Percentiles rank a stretch among this genome's conserved stretches.
These are phyloP conservation scores for Colletotrichum scovillei DNA, from an alignment of 2,329 filamentous ascomycete genomes.

Conservation along the genomic window DNA sequence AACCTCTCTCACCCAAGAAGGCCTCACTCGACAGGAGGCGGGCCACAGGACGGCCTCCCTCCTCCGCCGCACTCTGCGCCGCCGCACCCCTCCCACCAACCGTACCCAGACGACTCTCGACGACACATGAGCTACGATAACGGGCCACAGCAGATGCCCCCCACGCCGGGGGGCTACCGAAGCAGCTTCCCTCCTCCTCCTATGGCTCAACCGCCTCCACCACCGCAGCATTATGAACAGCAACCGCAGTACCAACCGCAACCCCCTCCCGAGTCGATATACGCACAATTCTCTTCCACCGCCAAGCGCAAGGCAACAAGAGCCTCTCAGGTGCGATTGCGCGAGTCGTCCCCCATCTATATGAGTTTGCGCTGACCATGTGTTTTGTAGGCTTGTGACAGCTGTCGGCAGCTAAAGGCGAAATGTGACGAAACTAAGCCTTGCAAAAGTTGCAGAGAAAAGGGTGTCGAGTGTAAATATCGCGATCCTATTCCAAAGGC, in stretches of 20 bases:
- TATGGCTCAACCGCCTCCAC: slow-evolving; percentile 47
- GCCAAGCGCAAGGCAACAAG: slow-evolving; percentile 73
- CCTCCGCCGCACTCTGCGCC: slow-evolving; percentile 47
- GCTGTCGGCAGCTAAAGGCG: slow-evolving; percentile 86
- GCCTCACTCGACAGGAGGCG: slow-evolving; percentile 61
- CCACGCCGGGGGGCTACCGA: slow-evolving; percentile 56
- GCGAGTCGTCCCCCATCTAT: no score
- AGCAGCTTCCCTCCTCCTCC: slow-evolving; percentile 53
- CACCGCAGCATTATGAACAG: slow-evolving; percentile 45
- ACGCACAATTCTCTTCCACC: slow-evolving; percentile 57
- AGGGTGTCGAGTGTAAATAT: slow-evolving; percentile 85
- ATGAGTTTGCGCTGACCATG: slow-evolving; percentile 23
- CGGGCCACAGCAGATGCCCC: slow-evolving; percentile 54
- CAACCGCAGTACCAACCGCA: slow-evolving; percentile 41
- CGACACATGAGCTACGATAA: slow-evolving; percentile 67
- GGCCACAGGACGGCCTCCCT: slow-evolving; percentile 48
- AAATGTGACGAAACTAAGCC: slow-evolving; percentile 91
- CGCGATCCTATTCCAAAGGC: slow-evolving; percentile 92
- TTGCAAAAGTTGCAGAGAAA: slow-evolving; percentile 89
- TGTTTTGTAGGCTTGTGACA: slow-evolving; percentile 82
- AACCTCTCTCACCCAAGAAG: slow-evolving; percentile 57
- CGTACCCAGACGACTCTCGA: slow-evolving; percentile 58
- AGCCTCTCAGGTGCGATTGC: slow-evolving; percentile 67
- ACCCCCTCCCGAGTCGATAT: slow-evolving; percentile 49
- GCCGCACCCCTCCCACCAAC: slow-evolving; percentile 43